Evolutionary conservation across 1,139 yeast species (phyloP).

Genomic region (Candida sp.): DNA sequence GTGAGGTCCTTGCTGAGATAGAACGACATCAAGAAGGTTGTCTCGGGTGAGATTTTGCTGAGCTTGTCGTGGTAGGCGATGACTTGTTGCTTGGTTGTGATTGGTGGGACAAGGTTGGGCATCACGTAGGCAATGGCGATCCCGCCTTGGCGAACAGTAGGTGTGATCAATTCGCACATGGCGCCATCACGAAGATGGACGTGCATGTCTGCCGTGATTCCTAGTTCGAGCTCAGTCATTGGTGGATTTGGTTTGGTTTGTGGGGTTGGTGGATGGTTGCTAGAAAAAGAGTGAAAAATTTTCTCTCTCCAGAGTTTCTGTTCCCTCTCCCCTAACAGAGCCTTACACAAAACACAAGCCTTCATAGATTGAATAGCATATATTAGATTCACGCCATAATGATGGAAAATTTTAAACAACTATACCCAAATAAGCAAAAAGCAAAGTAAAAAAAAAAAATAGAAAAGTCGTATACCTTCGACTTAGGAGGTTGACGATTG

Average conservation of each 20-base stretch:
- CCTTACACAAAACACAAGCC: background rate
- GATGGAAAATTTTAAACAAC: background rate
- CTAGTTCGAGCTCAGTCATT: constrained; percentile 56
- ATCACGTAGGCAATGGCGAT: constrained; percentile 88
- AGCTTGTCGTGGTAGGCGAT: constrained; percentile 68
- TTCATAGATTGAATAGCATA: no score
- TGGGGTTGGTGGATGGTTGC: constrained; percentile 1
- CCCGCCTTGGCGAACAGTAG: constrained; percentile 91
- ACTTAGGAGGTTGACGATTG: constrained; percentile 1
- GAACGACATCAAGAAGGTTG: constrained; percentile 91
- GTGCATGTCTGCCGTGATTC: constrained; percentile 93
- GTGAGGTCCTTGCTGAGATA: constrained; percentile 80
- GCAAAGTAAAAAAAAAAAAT: background rate
- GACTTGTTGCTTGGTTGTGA: constrained; percentile 80
- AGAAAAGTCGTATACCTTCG: background rate
- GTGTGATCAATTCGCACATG: constrained; percentile 92
- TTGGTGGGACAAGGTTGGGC: constrained; percentile 97
- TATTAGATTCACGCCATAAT: no score
- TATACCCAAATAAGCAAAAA: background rate
- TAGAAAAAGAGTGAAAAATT: background rate
- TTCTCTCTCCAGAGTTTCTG: background rate
- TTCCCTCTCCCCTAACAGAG: background rate
- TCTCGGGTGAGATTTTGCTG: constrained; percentile 73
- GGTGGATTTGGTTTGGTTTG: background rate
- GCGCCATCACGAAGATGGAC: constrained; percentile 94